These are phyloP conservation scores for Cytospora mali DNA, from an alignment of 2,329 filamentous ascomycete genomes.

Conservation along the genomic window DNA sequence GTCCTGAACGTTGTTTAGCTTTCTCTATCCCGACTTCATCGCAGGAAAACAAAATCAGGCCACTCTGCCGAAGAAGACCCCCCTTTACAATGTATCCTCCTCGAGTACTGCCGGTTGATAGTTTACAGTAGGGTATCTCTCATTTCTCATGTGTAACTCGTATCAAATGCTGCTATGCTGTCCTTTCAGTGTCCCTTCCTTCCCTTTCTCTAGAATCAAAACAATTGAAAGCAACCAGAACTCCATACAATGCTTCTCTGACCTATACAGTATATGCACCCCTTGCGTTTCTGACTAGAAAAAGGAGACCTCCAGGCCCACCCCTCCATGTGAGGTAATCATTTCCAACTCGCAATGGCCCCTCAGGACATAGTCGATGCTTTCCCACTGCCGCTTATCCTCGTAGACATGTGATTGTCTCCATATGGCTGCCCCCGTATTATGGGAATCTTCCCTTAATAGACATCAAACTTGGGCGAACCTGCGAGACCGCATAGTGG, in stretches of 20 bases:
- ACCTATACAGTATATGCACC: background rate
- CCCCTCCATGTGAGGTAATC: background rate
- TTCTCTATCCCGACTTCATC: background rate
- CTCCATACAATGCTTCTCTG: background rate
- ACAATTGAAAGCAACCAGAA: background rate
- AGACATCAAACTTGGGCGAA: background rate
- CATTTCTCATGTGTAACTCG: background rate
- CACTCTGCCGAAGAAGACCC: background rate
- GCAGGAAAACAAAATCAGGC: background rate
- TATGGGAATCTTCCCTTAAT: background rate
- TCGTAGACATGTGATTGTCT: background rate
- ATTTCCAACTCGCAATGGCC: background rate
- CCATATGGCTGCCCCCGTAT: background rate
- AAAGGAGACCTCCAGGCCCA: background rate
- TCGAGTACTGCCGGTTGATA: background rate
- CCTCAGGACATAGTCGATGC: background rate
- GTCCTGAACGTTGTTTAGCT: background rate
- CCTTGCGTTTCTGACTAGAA: background rate
- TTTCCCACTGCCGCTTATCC: background rate
- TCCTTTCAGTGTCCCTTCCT: background rate
- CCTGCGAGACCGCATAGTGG: background rate
- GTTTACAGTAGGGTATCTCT: background rate
- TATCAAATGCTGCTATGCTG: background rate
- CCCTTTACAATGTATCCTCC: background rate
- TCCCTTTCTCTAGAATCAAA: background rate